Conservation (phyloP, 2,329 filamentous ascomycete species). For the Tetracladium maxilliforme region DNA sequence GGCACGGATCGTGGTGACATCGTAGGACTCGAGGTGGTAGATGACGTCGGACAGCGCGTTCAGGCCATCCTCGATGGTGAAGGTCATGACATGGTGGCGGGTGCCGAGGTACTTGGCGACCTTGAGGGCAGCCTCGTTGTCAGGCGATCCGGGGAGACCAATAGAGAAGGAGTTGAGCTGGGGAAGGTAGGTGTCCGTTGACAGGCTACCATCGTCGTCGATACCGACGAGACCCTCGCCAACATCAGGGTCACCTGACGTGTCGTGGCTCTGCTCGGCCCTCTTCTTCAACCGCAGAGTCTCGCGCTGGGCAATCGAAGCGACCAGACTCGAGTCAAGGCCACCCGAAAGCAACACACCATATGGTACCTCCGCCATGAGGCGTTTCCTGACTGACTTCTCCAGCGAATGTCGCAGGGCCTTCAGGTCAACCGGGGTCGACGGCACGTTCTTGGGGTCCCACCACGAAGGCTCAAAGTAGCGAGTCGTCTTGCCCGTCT, state of each 20-base stretch:
- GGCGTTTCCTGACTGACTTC: constrained; percentile 81
- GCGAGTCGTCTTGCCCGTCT: constrained; percentile 67
- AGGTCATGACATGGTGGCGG: constrained; percentile 96
- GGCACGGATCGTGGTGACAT: constrained; percentile 95
- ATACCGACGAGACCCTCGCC: constrained; percentile 78
- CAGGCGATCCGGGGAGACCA: constrained; percentile 81
- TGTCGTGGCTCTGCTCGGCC: constrained; percentile 21
- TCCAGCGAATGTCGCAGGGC: constrained; percentile 69
- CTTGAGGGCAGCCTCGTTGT: constrained; percentile 81
- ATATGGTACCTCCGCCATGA: constrained; percentile 98
- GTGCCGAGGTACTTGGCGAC: constrained; percentile 95
- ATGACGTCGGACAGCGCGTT: constrained; percentile 96
- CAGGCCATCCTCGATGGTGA: constrained; percentile 93
- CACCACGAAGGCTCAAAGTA: constrained; percentile 93
- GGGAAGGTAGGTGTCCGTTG: constrained; percentile 79
- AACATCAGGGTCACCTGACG: constrained; percentile 35
- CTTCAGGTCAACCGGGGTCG: constrained; percentile 72
- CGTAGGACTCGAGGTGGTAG: constrained; percentile 93
- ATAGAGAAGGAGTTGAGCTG: constrained; percentile 99
- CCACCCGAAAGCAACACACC: constrained; percentile 91
- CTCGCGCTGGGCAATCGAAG: constrained; percentile 89
- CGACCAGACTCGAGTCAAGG: constrained; percentile 88
- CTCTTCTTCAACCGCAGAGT: constrained; percentile 58
- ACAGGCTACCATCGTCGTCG: constrained; percentile 80
- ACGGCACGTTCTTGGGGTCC: constrained; percentile 66